Conservation (phyloP, 2,329 filamentous ascomycete genomes). For the Stachybotrys chlorohalonatus region DNA sequence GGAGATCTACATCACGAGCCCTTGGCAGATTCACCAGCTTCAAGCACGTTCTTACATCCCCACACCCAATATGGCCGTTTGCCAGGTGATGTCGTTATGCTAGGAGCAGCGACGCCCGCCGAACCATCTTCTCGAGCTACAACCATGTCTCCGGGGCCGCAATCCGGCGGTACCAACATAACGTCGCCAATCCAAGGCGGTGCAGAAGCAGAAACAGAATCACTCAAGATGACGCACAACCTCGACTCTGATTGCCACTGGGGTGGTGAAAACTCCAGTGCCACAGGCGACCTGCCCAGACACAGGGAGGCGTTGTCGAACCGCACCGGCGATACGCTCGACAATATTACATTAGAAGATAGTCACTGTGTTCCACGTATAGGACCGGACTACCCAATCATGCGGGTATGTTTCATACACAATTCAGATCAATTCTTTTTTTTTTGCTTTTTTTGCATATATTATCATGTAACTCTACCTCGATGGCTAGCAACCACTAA, state of each 20-base stretch:
- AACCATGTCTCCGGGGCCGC: constrained; percentile 34
- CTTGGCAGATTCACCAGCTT: not conserved
- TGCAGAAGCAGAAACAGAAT: not conserved
- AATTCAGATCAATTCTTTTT: not conserved
- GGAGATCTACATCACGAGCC: constrained; percentile 11
- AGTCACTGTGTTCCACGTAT: constrained; percentile 25
- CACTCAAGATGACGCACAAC: not conserved
- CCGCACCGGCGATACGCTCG: not conserved
- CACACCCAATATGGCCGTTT: not conserved
- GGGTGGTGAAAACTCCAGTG: not conserved
- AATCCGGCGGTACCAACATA: constrained; percentile 20
- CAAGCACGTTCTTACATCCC: not conserved
- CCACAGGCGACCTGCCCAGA: constrained; percentile 11
- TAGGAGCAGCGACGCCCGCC: constrained; percentile 14
- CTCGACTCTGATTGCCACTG: not conserved
- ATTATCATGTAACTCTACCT: too few species aligned
- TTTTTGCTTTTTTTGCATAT: constrained; percentile 2
- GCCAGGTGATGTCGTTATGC: constrained; percentile 13
- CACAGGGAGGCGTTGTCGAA: constrained; percentile 6
- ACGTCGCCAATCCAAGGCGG: constrained; percentile 22
- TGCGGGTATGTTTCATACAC: constrained; percentile 19
- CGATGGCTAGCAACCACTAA: not conserved
- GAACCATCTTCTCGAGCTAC: constrained; percentile 27
- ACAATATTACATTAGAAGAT: constrained; percentile 13
- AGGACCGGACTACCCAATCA: constrained; percentile 26